Percentiles rank a stretch among this genome's conserved stretches.
Evolutionary conservation across 2,329 filamentous ascomycete species (phyloP).

Genomic region (Aspergillus quadricinctus): DNA sequence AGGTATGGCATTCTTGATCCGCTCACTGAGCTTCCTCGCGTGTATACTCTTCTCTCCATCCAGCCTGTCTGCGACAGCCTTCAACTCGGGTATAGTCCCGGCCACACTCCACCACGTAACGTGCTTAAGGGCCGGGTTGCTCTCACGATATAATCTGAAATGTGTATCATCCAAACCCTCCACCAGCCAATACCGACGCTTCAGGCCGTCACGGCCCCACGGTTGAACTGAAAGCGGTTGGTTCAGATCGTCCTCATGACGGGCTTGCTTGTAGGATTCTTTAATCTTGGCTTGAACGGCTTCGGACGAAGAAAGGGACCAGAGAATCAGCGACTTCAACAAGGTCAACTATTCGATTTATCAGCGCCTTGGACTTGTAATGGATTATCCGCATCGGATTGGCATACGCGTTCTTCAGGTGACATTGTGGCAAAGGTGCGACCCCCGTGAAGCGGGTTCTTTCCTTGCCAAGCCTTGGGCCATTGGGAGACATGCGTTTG

Average conservation of each 20-base stretch:
- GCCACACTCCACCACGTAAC: conserved; percentile 93
- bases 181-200: conserved; percentile 87
- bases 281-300: conserved; percentile 75
- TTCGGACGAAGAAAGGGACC: conserved; percentile 87
- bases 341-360: conserved; percentile 63
- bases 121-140: conserved; percentile 70
- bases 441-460: conserved; percentile 77
- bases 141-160: conserved; percentile 91
- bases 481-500: conserved; percentile 82
- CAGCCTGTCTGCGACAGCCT: conserved; percentile 69
- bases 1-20: conserved; percentile 74
- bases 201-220: conserved; percentile 86
- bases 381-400: conserved; percentile 1
- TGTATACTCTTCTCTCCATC: conserved; percentile 75
- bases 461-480: conserved; percentile 75
- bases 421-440: conserved; percentile 78
- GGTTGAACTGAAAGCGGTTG: conserved; percentile 85
- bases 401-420: conserved; percentile 70
- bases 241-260: conserved; percentile 73
- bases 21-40: conserved; percentile 71
- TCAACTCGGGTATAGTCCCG: conserved; percentile 82
- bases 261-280: conserved; percentile 80
- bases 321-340: conserved; percentile 76
- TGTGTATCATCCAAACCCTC: conserved; percentile 92
- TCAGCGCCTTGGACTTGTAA: conserved; percentile 7